Conservation (phyloP, 768 basidiomycete genomes). For the Gyrodon lividus region DNA sequence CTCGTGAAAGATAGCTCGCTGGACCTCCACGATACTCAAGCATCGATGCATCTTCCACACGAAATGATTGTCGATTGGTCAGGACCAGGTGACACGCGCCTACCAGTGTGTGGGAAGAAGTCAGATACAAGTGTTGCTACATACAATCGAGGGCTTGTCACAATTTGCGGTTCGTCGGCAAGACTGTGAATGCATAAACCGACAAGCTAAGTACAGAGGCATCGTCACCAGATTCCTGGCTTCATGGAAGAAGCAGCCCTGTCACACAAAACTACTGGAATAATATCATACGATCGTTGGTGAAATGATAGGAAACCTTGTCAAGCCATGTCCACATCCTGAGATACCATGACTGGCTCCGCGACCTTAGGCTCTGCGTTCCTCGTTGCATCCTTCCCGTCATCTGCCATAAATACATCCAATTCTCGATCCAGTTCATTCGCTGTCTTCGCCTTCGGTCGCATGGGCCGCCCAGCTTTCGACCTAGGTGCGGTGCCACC, state of each 20-base stretch:
- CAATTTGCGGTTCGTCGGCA: too few species aligned
- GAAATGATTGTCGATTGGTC: too few species aligned
- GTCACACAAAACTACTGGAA: conserved; percentile 19
- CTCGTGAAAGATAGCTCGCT: conserved; percentile 21
- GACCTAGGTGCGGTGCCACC: conserved; percentile 12
- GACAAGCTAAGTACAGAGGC: background rate
- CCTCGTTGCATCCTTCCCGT: conserved; percentile 26
- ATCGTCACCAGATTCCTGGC: background rate
- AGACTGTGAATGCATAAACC: too few species aligned
- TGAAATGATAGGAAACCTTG: background rate
- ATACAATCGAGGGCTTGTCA: too few species aligned
- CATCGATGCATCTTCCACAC: conserved; percentile 28
- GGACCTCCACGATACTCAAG: conserved; percentile 27
- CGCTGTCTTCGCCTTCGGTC: conserved; percentile 65
- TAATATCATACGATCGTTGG: conserved; percentile 2
- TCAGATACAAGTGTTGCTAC: too few species aligned
- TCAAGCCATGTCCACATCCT: conserved; percentile 58
- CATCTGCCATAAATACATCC: conserved; percentile 80
- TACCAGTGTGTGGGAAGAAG: too few species aligned
- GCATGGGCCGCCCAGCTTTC: conserved; percentile 31
- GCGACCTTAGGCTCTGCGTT: conserved; percentile 16
- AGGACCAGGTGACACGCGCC: too few species aligned
- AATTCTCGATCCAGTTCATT: conserved; percentile 87
- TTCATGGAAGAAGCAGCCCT: background rate
- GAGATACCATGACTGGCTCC: conserved; percentile 16